These are phyloP conservation scores for Halophytophthora batemanensis DNA, from an alignment of 352 stramenopile genomes.

Conservation along the genomic window DNA sequence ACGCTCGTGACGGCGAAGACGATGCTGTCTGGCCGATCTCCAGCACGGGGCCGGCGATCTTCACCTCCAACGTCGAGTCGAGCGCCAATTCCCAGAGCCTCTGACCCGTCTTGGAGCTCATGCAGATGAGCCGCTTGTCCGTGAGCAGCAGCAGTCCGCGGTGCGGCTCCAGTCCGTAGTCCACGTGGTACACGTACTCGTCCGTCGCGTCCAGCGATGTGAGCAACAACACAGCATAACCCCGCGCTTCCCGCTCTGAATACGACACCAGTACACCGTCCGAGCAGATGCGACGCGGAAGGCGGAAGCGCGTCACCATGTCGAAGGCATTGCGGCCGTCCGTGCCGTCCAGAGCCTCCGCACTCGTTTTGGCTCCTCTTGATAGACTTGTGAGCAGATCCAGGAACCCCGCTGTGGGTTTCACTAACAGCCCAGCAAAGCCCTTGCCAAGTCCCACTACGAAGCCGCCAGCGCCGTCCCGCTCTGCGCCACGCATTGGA, in stretches of 20 bases:
- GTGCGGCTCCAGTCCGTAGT: slow-evolving; percentile 66
- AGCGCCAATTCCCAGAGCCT: slow-evolving; percentile 82
- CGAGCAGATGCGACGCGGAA: slow-evolving; percentile 72
- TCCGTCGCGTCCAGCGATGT: slow-evolving; percentile 74
- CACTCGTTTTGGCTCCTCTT: slow-evolving; percentile 76
- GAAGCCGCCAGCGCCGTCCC: slow-evolving; percentile 74
- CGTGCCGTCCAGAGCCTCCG: slow-evolving; percentile 67
- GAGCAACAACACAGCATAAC: slow-evolving; percentile 73
- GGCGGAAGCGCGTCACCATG: slow-evolving; percentile 55
- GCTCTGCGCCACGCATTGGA: slow-evolving; percentile 72
- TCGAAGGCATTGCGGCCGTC: slow-evolving; percentile 39
- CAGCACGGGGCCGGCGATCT: slow-evolving; percentile 32
- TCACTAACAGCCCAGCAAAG: slow-evolving; percentile 78
- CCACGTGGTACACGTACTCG: slow-evolving; percentile 84
- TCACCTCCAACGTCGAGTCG: slow-evolving; percentile 71
- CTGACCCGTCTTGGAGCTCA: slow-evolving; percentile 69
- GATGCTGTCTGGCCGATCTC: slow-evolving; percentile 43
- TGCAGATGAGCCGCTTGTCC: slow-evolving; percentile 78
- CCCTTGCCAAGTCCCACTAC: slow-evolving; percentile 84
- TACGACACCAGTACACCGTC: slow-evolving; percentile 81
- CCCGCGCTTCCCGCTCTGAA: slow-evolving; percentile 70
- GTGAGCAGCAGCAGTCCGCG: slow-evolving; percentile 75
- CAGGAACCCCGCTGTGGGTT: slow-evolving; percentile 77
- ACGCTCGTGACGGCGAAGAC: slow-evolving; percentile 38
- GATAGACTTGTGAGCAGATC: slow-evolving; percentile 82